These are phyloP conservation scores for Fusarium sp. DNA, from an alignment of 2,329 filamentous ascomycete genomes.

Conservation along the genomic window DNA sequence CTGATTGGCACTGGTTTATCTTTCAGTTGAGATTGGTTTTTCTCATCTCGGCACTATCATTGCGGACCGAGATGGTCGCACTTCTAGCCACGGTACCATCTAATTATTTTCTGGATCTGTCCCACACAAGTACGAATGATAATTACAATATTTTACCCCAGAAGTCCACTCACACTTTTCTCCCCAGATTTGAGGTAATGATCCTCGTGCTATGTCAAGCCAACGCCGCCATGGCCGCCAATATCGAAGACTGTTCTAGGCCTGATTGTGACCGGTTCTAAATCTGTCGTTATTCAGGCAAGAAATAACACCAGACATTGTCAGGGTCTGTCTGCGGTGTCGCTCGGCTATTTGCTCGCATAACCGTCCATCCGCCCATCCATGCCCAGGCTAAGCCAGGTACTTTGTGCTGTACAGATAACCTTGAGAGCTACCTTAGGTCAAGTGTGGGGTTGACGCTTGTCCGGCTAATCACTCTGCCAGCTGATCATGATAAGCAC, in stretches of 20 bases:
- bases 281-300: background rate
- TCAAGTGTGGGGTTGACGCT: constrained; percentile 38
- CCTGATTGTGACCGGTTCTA: constrained; percentile 1
- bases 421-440: constrained; percentile 24
- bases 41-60: constrained; percentile 27
- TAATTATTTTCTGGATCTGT: constrained; percentile 20
- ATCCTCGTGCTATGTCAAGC: constrained; percentile 20
- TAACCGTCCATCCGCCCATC: background rate
- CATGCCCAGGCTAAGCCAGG: background rate
- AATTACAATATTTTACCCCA: constrained; percentile 37
- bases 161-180: constrained; percentile 43
- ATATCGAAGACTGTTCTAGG: constrained; percentile 15
- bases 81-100: constrained; percentile 14
- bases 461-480: constrained; percentile 30
- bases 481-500: constrained; percentile 42
- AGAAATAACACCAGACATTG: constrained; percentile 14
- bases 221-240: constrained; percentile 11
- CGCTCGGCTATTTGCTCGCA: constrained; percentile 27
- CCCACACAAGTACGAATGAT: constrained; percentile 17
- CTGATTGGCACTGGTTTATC: constrained; percentile 20
- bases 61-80: constrained; percentile 6
- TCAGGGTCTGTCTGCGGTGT: constrained; percentile 21
- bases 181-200: constrained; percentile 34
- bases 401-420: constrained; percentile 7
- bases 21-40: constrained; percentile 32